A percentile compares a stretch with the other conserved stretches of the same genome.
Evolutionary conservation across 1,284 basidiomycete species (phyloP).

Genomic region (Tylopilus sp.): DNA sequence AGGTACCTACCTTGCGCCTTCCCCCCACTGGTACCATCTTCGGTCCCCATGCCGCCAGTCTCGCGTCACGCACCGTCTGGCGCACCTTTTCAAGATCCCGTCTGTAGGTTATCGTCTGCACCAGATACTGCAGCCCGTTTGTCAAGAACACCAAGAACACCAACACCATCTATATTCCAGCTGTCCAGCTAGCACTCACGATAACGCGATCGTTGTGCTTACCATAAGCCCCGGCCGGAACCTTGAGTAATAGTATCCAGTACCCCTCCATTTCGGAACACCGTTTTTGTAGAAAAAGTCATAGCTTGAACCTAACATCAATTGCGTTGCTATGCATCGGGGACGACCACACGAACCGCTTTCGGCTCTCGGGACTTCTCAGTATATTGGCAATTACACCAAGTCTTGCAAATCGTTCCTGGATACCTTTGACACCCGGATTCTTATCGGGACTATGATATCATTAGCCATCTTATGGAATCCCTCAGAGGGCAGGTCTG

Average conservation of each 20-base stretch:
- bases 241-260: slow-evolving; percentile 87
- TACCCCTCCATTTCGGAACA: slow-evolving; percentile 85
- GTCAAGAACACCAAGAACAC: slow-evolving; percentile 73
- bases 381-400: slow-evolving; percentile 85
- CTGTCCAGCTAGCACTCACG: slow-evolving; percentile 1
- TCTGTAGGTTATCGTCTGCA: slow-evolving; percentile 74
- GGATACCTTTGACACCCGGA: slow-evolving; percentile 72
- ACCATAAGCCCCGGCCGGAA: slow-evolving; percentile 87
- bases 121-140: slow-evolving; percentile 73
- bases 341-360: slow-evolving; percentile 53
- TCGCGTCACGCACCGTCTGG: slow-evolving; percentile 60
- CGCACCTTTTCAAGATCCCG: slow-evolving; percentile 70
- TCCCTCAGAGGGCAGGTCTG: slow-evolving; percentile 27
- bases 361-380: slow-evolving; percentile 68
- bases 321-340: background rate
- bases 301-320: slow-evolving; percentile 47
- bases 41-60: slow-evolving; percentile 70
- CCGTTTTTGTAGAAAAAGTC: slow-evolving; percentile 92
- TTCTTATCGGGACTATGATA: slow-evolving; percentile 85
- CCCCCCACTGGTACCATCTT: slow-evolving; percentile 59
- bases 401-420: slow-evolving; percentile 84
- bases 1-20: slow-evolving; percentile 56
- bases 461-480: slow-evolving; percentile 9
- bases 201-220: slow-evolving; percentile 24
- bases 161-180: slow-evolving; percentile 48